These are phyloP conservation scores for Chloridella minuta DNA, from an alignment of 352 stramenopile species.

Conservation along the genomic window DNA sequence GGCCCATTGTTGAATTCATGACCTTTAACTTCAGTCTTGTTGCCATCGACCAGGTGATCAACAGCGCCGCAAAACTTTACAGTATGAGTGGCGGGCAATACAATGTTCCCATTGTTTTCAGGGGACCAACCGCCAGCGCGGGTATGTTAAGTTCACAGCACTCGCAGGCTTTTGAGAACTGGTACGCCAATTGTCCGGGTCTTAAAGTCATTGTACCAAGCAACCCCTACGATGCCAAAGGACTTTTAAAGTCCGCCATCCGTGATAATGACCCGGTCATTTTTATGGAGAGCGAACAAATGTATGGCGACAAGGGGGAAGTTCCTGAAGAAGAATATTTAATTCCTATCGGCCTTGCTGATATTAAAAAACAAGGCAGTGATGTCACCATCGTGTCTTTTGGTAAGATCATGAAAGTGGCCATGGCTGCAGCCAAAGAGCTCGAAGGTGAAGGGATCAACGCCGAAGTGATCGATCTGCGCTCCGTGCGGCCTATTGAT, in stretches of 20 bases:
- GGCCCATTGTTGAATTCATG: conserved; percentile 99
- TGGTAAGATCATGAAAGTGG: conserved; percentile 27
- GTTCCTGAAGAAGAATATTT: conserved; percentile 92
- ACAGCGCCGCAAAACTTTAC: conserved; percentile 95
- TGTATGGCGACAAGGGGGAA: conserved; percentile 87
- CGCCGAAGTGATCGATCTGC: conserved; percentile 70
- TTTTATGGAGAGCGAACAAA: conserved; percentile 90
- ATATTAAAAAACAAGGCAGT: conserved; percentile 70
- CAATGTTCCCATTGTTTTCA: conserved; percentile 91
- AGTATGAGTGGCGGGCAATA: conserved; percentile 97
- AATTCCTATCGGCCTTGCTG: conserved; percentile 87
- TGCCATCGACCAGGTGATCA: conserved; percentile 98
- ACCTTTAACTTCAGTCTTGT: conserved; percentile 99
- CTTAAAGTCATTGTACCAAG: conserved; percentile 91
- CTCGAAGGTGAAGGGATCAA: conserved; percentile 67
- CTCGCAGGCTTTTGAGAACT: conserved; percentile 94
- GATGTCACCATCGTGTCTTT: conserved; percentile 94
- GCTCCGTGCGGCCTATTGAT: conserved; percentile 74
- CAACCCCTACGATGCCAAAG: conserved; percentile 79
- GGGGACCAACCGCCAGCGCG: conserved; percentile 79
- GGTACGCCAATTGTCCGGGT: conserved; percentile 77
- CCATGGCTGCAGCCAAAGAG: conserved; percentile 65
- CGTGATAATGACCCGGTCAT: conserved; percentile 94
- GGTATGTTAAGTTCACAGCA: conserved; percentile 91
- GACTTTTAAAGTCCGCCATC: conserved; percentile 93